Conservation (phyloP, 2,329 filamentous ascomycete species). For the Stagonosporopsis vannaccii region DNA sequence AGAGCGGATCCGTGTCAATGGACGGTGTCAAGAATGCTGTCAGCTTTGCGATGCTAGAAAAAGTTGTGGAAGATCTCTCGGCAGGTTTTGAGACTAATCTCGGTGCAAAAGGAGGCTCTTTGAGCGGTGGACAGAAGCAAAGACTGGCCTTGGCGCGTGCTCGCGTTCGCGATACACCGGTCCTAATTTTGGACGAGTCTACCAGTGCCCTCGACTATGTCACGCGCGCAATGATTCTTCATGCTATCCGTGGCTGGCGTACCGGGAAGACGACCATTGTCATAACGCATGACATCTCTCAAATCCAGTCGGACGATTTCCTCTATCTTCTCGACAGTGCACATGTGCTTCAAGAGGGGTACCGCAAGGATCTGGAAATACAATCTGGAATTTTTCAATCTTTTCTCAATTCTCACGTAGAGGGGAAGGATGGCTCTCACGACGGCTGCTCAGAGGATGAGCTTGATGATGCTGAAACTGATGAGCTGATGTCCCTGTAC, state of each 20-base stretch:
- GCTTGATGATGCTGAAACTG: slow-evolving; percentile 17
- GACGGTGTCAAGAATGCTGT: slow-evolving; percentile 68
- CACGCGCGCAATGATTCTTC: slow-evolving; percentile 72
- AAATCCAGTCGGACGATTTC: slow-evolving; percentile 76
- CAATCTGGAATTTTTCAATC: slow-evolving; percentile 56
- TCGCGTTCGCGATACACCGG: slow-evolving; percentile 75
- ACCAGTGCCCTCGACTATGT: slow-evolving; percentile 85
- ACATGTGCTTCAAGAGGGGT: slow-evolving; percentile 72
- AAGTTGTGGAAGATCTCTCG: slow-evolving; percentile 71
- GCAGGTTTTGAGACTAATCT: slow-evolving; percentile 75
- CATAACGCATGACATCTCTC: slow-evolving; percentile 87
- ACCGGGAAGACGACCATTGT: slow-evolving; percentile 85
- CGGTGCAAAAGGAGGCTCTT: slow-evolving; percentile 70
- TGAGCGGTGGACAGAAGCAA: slow-evolving; percentile 88
- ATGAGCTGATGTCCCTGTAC: slow-evolving; percentile 30
- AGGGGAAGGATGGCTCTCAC: slow-evolving; percentile 11
- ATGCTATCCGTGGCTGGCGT: slow-evolving; percentile 79
- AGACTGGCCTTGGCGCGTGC: slow-evolving; percentile 82
- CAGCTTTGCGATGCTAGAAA: slow-evolving; percentile 71
- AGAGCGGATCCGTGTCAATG: slow-evolving; percentile 58
- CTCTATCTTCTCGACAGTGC: slow-evolving; percentile 81
- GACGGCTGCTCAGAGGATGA: slow-evolving; percentile 12
- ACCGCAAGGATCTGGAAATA: slow-evolving; percentile 62
- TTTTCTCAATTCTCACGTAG: slow-evolving; percentile 26
- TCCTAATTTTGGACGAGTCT: slow-evolving; percentile 87